phyloP scores from a whole-genome alignment of 176 grass and related monocot species.

The Canna indica region DNA sequence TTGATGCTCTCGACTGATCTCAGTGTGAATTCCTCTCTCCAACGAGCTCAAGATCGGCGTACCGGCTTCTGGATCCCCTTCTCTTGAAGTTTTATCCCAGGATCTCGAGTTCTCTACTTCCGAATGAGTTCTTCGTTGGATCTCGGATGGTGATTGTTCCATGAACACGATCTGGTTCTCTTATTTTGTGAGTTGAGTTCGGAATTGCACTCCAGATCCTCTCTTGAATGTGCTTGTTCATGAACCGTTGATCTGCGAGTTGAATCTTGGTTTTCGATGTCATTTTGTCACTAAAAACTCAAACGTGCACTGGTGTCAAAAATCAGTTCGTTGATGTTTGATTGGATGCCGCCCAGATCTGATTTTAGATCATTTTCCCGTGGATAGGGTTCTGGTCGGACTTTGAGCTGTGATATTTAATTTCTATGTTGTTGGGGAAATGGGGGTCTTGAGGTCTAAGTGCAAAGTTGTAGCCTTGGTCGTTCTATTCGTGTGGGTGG shows the following conservation, averaged over 20 bases:
- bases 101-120: background rate
- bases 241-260: background rate
- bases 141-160: background rate
- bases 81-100: background rate
- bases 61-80: background rate
- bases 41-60: background rate
- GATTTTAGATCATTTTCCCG: background rate
- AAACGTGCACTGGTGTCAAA: background rate
- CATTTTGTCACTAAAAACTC: background rate
- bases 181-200: background rate
- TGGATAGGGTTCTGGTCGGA: background rate
- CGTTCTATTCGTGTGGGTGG: slow-evolving; percentile 43
- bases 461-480: slow-evolving; percentile 40
- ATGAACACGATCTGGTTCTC: background rate
- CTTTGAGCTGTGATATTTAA: background rate
- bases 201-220: background rate
- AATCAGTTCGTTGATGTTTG: background rate
- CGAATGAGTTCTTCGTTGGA: background rate
- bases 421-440: background rate
- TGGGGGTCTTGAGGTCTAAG: slow-evolving; percentile 50
- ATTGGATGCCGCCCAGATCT: background rate
- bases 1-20: background rate
- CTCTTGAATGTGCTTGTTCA: background rate
- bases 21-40: background rate
- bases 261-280: background rate